Percentiles rank a stretch among this genome's conserved stretches.
phyloP scores from a whole-genome alignment of 1,284 basidiomycete genomes.

The Quambalaria eucalypti region DNA sequence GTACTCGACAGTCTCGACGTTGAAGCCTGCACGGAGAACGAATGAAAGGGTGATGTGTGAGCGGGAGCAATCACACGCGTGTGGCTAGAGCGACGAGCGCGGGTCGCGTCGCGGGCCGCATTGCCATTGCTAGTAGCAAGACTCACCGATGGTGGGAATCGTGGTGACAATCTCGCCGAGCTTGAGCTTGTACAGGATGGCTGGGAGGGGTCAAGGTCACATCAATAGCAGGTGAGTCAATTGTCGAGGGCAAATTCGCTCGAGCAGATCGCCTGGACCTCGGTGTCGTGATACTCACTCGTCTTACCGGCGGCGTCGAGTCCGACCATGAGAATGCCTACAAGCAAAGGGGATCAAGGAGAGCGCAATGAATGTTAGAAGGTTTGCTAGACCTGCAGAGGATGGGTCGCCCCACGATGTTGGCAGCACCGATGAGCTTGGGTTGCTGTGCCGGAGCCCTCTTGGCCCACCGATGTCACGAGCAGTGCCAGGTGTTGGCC shows the following conservation, averaged over 20 bases:
- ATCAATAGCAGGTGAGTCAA: background rate
- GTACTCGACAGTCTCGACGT: conserved; percentile 96
- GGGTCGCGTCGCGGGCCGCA: background rate
- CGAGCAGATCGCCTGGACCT: background rate
- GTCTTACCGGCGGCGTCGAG: conserved; percentile 78
- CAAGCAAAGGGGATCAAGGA: no score
- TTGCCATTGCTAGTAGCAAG: background rate
- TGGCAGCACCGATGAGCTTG: no score
- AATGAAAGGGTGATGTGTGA: background rate
- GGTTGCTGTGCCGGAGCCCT: no score
- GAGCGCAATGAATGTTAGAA: no score
- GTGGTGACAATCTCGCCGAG: conserved; percentile 98
- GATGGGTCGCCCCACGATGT: no score
- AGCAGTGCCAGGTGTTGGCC: no score
- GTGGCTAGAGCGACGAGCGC: background rate
- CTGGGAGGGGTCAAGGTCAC: background rate
- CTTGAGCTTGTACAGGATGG: conserved; percentile 98
- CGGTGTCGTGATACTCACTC: conserved; percentile 9
- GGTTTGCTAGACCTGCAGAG: no score
- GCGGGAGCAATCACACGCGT: background rate
- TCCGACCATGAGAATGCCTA: conserved; percentile 60
- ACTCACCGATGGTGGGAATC: conserved; percentile 74
- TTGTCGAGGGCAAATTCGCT: background rate
- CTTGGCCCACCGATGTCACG: no score
- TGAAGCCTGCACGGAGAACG: conserved; percentile 34